phyloP scores from a whole-genome alignment of 768 basidiomycete genomes.

The Termitomyces sp. region DNA sequence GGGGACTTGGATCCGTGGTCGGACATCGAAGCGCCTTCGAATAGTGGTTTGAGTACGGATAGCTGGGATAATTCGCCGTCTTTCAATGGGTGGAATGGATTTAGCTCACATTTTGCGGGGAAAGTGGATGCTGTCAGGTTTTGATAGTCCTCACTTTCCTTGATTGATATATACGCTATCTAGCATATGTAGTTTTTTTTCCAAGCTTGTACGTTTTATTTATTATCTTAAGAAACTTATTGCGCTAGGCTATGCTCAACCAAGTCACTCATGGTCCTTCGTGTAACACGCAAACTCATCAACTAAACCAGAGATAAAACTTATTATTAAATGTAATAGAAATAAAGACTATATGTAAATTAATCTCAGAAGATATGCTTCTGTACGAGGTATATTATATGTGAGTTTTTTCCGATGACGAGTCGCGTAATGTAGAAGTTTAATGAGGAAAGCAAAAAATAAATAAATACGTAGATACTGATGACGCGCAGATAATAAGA shows the following conservation, averaged over 20 bases:
- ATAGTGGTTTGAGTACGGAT: constrained; percentile 10
- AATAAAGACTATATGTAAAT: background rate
- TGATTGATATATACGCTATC: background rate
- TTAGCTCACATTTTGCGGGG: constrained; percentile 32
- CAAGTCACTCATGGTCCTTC: background rate
- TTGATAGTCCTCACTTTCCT: background rate
- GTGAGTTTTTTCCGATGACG: background rate
- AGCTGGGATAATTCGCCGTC: constrained; percentile 25
- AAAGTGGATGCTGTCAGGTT: constrained; percentile 3
- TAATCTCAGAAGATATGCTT: background rate
- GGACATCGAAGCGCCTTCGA: constrained; percentile 17
- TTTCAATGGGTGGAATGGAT: constrained; percentile 31
- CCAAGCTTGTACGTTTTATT: background rate
- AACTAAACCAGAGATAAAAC: background rate
- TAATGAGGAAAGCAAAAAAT: background rate
- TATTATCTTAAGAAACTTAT: background rate
- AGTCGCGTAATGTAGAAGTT: background rate
- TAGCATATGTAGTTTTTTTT: background rate
- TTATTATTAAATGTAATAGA: background rate
- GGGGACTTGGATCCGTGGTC: constrained; percentile 29
- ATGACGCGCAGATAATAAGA: background rate
- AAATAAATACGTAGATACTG: background rate
- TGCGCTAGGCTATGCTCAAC: background rate
- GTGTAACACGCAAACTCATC: background rate
- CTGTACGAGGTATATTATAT: background rate